These are phyloP conservation scores for Darksidea phi DNA, from an alignment of 495 filamentous ascomycete species.

Conservation along the genomic window DNA sequence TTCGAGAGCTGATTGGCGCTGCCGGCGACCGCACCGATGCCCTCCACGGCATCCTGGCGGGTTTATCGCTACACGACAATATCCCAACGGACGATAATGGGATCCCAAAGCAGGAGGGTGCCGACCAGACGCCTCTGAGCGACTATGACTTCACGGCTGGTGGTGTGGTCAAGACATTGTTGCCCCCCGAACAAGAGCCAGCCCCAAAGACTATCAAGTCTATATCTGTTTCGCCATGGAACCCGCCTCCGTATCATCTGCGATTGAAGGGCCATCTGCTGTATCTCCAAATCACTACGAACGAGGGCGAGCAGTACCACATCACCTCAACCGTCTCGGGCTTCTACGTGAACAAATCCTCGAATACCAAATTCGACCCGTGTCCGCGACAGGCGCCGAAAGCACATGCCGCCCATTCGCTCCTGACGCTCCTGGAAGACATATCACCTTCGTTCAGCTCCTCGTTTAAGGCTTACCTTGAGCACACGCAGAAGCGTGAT, in stretches of 20 bases:
- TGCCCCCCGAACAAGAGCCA: conserved; percentile 62
- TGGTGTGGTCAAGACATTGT: conserved; percentile 65
- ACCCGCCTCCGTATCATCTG: conserved; percentile 87
- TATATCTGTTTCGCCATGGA: conserved; percentile 88
- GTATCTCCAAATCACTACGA: conserved; percentile 83
- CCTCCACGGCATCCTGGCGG: conserved; percentile 84
- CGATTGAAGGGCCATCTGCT: conserved; percentile 90
- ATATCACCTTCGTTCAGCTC: conserved; percentile 79
- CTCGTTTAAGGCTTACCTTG: conserved; percentile 72
- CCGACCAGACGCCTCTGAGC: conserved; percentile 15
- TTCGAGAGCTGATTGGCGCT: conserved; percentile 89
- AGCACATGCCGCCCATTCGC: conserved; percentile 72
- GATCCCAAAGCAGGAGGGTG: background rate
- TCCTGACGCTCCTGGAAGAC: conserved; percentile 72
- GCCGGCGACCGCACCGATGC: conserved; percentile 84
- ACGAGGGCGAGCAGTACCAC: conserved; percentile 88
- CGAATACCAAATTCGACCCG: conserved; percentile 89
- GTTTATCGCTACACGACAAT: conserved; percentile 80
- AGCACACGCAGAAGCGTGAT: conserved; percentile 77
- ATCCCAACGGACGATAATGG: conserved; percentile 52
- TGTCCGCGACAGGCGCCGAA: conserved; percentile 70
- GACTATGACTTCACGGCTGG: conserved; percentile 73
- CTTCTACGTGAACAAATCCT: conserved; percentile 94
- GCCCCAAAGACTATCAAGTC: conserved; percentile 86
- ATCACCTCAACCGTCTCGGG: conserved; percentile 91